Percentiles rank a stretch among this genome's conserved stretches.
These are phyloP conservation scores for Staphylotrichum tortipilum DNA, from an alignment of 495 filamentous ascomycete species.

Conservation along the genomic window DNA sequence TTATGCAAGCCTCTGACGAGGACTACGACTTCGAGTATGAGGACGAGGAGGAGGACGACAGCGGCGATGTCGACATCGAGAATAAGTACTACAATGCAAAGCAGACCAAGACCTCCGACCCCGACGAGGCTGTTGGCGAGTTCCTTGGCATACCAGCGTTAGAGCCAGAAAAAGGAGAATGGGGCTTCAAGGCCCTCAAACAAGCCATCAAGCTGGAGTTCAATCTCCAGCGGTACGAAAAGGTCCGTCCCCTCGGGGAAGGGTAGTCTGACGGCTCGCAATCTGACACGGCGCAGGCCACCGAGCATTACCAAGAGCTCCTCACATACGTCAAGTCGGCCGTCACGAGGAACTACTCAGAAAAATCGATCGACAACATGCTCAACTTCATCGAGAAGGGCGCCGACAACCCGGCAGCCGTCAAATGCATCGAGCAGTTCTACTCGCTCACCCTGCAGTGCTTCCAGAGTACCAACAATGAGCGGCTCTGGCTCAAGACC, in stretches of 20 bases:
- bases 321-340: constrained; percentile 96
- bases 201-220: constrained; percentile 97
- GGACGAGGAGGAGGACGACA: constrained; percentile 81
- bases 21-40: constrained; percentile 98
- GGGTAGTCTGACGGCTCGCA: background rate
- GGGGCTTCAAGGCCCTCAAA: constrained; percentile 97
- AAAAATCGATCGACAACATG: constrained; percentile 99
- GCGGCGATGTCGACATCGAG: constrained; percentile 86
- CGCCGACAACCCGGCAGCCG: constrained; percentile 65
- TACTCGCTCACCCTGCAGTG: constrained; percentile 87
- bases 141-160: constrained; percentile 78
- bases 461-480: constrained; percentile 96
- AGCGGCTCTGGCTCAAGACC: constrained; percentile 95
- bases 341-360: constrained; percentile 95
- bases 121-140: constrained; percentile 83
- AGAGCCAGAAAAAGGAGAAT: constrained; percentile 85
- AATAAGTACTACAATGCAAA: constrained; percentile 99
- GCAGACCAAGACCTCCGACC: constrained; percentile 80
- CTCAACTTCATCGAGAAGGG: constrained; percentile 96
- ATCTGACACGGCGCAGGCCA: constrained; percentile 50
- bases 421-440: constrained; percentile 88
- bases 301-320: constrained; percentile 91
- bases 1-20: constrained; percentile 97
- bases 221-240: constrained; percentile 71
- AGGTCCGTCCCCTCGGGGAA: constrained; percentile 42